Base-by-base conservation (phyloP, 2,329 filamentous ascomycete species). In the Pseudogymnoascus destructans region DNA sequence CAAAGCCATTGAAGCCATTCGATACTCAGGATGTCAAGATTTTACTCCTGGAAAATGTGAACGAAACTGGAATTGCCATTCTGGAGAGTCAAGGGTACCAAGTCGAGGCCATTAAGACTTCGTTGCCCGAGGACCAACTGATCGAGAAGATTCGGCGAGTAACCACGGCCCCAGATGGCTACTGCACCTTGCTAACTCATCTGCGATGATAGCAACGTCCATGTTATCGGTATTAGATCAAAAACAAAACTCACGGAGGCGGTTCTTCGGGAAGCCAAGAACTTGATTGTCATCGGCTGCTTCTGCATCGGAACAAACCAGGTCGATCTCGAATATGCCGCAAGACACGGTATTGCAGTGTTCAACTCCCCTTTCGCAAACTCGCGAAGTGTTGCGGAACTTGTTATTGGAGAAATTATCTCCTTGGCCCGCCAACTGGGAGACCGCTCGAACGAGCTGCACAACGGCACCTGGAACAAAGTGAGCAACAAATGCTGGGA, bases 321-420 rank as follows among this genome's bases (percentile, higher is more conserved):
- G 72, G 90, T 95, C 64, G 86, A 95, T 70, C 82, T 95, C 61
- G 80, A 89, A 61, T 92, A 83, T 69, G 89, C 90, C 27, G 89
- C 89, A 54, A 79, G 80, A 65, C 82, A 87, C 69, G 90, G 93
- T 64, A 95, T 97, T 70, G 90, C 91, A 33, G 93, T 98, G 63
- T 98, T 98, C 82, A 98, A 98, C 75, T 97, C 93, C 49, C 93
- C 93, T 1, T 98, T 98, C 74, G 91, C 88, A 74, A 98, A 98
- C 75, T 97, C 92, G 7, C 86, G 93, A 71, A 95, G 89, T 70
- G 93, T 98, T 57, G 93, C 93, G 59, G 93, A 98, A 76, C 78
- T 97, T 59, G 90, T 97, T 66, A 96, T 98, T 70, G 86, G 79
- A 58, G 92, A 96, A 73, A 91, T 98, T 69, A 96, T 98, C 68